phyloP scores from a whole-genome alignment of 2,329 filamentous ascomycete genomes.

The Colletotrichum sp. region DNA sequence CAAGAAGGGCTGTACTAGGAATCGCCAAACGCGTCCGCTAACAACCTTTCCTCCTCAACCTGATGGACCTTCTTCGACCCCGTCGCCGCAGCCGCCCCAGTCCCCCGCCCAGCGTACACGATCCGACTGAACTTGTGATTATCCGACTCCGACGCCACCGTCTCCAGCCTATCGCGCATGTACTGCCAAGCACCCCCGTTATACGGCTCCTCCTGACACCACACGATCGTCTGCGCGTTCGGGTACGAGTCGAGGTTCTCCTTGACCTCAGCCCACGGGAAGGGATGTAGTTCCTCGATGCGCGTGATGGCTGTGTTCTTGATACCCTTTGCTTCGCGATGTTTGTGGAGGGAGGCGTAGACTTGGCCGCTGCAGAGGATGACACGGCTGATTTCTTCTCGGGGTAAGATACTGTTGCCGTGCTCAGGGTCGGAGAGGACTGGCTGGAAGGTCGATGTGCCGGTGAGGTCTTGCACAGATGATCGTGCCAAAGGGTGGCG shows the following conservation, averaged over 20 bases:
- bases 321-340: slow-evolving; percentile 17
- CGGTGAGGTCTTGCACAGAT: slow-evolving; percentile 85
- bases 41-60: not conserved
- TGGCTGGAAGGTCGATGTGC: slow-evolving; percentile 92
- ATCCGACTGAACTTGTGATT: not conserved
- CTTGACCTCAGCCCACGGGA: slow-evolving; percentile 26
- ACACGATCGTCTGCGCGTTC: slow-evolving; percentile 24
- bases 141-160: not conserved
- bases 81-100: not conserved
- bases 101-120: not conserved
- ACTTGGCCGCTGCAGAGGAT: slow-evolving; percentile 95
- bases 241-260: slow-evolving; percentile 25
- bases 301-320: slow-evolving; percentile 24
- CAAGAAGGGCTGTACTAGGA: no score
- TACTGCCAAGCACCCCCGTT: slow-evolving; percentile 30
- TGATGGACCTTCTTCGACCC: not conserved
- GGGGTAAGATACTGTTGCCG: slow-evolving; percentile 72
- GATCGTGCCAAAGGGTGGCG: slow-evolving; percentile 93
- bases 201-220: slow-evolving; percentile 29
- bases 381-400: slow-evolving; percentile 89
- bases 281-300: slow-evolving; percentile 29
- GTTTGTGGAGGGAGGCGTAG: slow-evolving; percentile 81
- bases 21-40: not conserved
- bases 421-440: slow-evolving; percentile 94
- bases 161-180: slow-evolving; percentile 25